Evolutionary conservation across 768 basidiomycete species (phyloP), one percentile per base, ranked within the genome.

Genomic region (Boletus vermiculosoides): DNA sequence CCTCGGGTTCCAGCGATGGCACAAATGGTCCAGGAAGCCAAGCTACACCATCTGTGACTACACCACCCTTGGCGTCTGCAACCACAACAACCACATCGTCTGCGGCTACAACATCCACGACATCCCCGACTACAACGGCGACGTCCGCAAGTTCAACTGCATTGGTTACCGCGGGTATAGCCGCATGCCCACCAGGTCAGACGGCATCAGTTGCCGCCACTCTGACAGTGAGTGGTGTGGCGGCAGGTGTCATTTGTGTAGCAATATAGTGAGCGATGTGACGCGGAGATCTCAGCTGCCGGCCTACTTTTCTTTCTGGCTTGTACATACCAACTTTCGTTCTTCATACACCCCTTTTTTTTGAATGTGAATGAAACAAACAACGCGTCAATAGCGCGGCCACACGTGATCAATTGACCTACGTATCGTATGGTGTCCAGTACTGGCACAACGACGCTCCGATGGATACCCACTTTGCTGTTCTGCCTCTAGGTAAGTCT

Each of bases 381-480:
- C 31, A 57, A 65, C 49, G 15, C 58, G 64, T 60, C 50, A 56
- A 56, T 4, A 55, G 2, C 36, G 7, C 18, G 28, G 5, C 36
- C 15, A 11, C 55, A 59, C 52, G 58, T 66, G 56, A 62, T 46
- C 49, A 1, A 41, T 45, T 20, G 30, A 37, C 15, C 30, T 9
- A 28, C 28, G 2, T 25, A 25, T 25, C 25, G 25, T 4, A 25
- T 39, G 36, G 22, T 8, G 39, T 44, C 23, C 25, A 4, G 37
- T 22, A n/a, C 22, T 33, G 33, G 51, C 22, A 25, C 52, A 11
- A 52, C 28, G 31, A 60, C 18, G 16, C 5, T 47, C 20, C 23
- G 33, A 73, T 73, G 72, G 71, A 66, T 47, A 64, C 66, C 39
- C 68, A 71, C 46, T 61, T 73, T 62, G 62, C 68, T 13, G 56